Base-by-base conservation (phyloP, 1,284 basidiomycete genomes). In the Sporisorium sorghi region DNA sequence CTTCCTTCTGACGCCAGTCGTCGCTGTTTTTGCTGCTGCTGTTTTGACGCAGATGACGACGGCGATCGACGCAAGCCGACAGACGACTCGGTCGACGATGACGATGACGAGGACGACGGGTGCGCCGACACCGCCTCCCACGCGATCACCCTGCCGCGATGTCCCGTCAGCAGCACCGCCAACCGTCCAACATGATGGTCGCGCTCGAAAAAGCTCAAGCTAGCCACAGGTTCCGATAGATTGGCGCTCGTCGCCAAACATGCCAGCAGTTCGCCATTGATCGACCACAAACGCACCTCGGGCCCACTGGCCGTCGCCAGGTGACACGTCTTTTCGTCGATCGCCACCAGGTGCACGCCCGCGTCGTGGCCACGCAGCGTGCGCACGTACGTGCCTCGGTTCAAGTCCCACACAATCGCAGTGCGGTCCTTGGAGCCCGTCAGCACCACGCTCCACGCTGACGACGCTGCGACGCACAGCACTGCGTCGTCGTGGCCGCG, bases 361-460 rank as follows among this genome's bases (percentile, higher is more conserved):
- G 88, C 86, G 0, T 77, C 84, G 39, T 76, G 76, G 37, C 76
- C 77, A 11, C 60, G 73, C 24, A 85, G 74, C 35, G 72, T 56
- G 8, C 77, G 72, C 2, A 83, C 76, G 44, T 79, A 78, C 11
- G 67, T 58, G 26, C 68, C 76, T 26, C 90, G 88, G 80, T 97
- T 97, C 58, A 93, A 87, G 83, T 97, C 95, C 95, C 95, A 98
- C 8, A 97, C 77, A 15, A 91, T 91, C 0, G 91, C 93, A 63
- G 90, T 92, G 1, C 92, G 91, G 77, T 97, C 93, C 74, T 89
- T 88, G 7, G 92, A 92, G 7, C 93, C 93, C 67, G 92, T 95
- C 47, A 96, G 89, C 15, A 90, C 88, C 21, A 95, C 81, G 2
- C 92, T 92, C 93, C 93, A 97, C 0, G 90, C 86, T 33, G 91